Evolutionary conservation across 352 stramenopile species (phyloP), one percentile per base, ranked within the genome.

Genomic region (Paralagenidium karlingii): DNA sequence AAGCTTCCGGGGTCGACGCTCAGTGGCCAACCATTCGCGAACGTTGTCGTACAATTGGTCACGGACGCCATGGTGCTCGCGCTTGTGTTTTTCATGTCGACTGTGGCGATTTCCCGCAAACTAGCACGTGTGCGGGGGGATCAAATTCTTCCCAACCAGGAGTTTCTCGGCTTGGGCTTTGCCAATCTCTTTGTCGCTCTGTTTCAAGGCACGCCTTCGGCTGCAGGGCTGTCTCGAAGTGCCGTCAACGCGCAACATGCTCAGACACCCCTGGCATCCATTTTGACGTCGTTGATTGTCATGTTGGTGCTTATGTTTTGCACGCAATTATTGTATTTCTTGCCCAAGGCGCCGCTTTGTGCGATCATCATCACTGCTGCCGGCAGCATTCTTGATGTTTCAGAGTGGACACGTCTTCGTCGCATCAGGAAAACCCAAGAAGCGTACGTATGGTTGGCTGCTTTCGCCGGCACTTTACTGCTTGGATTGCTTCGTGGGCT

Each of bases 81-180:
- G 1, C 64, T 96, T 47, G 70, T 96, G n/a, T 85, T 82, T 16
- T 96, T 95, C 63, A 94, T 96, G 68, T 81, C 91, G 47, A 94
- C 75, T 29, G 71, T 95, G 53, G 81, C 82, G 3, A 92, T 94
- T 38, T 81, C 74, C 25, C 94, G 92, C 44, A 68, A 75, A 29
- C 49, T 96, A 13, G 84, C 85, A 0, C 67, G 67, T 6, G 78
- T 84, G 25, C 76, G 82, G 47, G 74, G 69, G 8, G 86, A 87
- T 47, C 56, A 84, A 38, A 83, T 94, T 31, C 58, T 68, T 13
- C 57, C 77, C 3, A 89, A 89, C 51, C 66, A 94, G 39, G 91
- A 97, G 54, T 64, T 97, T 9, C 58, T 96, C 7, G 84, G 73
- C 5, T 59, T 97, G 1, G 88, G 88, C 16, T 70, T 95, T 38